Evolutionary conservation across 306 rosid genomes (phyloP), one percentile per base, ranked within the genome.

Genomic region (Comarum palustre): DNA sequence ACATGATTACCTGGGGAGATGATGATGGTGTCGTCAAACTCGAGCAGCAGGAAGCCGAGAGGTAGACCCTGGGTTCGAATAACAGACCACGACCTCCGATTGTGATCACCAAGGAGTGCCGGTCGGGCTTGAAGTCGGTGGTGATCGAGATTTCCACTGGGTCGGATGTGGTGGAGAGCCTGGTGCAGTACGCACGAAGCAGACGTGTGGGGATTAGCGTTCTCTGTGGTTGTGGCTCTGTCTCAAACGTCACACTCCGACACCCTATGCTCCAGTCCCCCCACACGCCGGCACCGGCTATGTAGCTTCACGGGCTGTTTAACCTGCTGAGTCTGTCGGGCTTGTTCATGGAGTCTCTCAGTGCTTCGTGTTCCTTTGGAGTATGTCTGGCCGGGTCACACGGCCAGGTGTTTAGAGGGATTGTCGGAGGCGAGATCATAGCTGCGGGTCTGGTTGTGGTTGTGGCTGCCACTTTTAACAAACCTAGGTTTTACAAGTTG

Each of bases 1-100:
- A 29, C 60, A 66, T 48, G 38, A 34, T 34, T 0, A 34, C 38
- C 5, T 77, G 20, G 13, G 32, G 47, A 19, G 32, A 8, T 57
- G 63, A 29, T 32, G 17, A 14, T 25, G 59, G 6, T 39, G 43
- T 9, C 38, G 32, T 20, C 61, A 13, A 54, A 10, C 31, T 27
- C 72, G 31, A 83, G 46, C 20, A 84, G 45, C 20, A 84, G 45
- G 63, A 87, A 55, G 61, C 87, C 85, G 1, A 78, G 90, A 48
- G 96, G 94, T 2, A 82, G 94, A 36, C 96, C 94, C 3, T 73
- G 2, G 94, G 96, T 0, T 87, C 96, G 0, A 87, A 84, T 81
- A 90, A 90, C 78, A 90, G 82, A 46, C 92, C 92, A 0, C 85
- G 85, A 50, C 73, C 84, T 10, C 88, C 96, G 7, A 10, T 88